Conservation (phyloP, 805 yeast genomes). For the Starmerella bacillaris region DNA sequence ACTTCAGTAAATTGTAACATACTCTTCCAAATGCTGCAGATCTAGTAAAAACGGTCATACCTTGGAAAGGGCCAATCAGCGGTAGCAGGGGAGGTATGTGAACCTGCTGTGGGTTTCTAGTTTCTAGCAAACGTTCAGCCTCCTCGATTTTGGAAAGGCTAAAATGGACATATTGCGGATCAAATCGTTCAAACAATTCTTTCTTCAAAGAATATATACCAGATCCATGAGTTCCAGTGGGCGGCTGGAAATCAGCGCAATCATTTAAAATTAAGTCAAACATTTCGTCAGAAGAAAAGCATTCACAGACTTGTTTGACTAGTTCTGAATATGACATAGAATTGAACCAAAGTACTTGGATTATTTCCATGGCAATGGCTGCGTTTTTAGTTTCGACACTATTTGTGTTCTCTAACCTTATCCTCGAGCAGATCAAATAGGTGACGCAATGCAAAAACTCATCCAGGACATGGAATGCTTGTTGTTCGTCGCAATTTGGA, state of each 20-base stretch:
- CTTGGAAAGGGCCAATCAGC: constrained; percentile 21
- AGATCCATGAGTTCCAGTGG: constrained; percentile 37
- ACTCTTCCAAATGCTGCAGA: constrained; percentile 18
- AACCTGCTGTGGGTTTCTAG: constrained; percentile 32
- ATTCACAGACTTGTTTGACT: constrained; percentile 54
- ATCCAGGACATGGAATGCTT: constrained; percentile 49
- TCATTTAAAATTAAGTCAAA: constrained; percentile 46
- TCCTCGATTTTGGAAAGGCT: constrained; percentile 67
- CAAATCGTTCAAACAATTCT: constrained; percentile 35
- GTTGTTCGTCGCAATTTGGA: constrained; percentile 22
- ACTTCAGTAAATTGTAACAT: constrained; percentile 9
- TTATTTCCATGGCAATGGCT: constrained; percentile 49
- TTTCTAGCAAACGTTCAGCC: constrained; percentile 48
- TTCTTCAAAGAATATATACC: constrained; percentile 55
- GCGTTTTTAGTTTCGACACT: constrained; percentile 32
- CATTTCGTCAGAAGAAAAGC: constrained; percentile 47
- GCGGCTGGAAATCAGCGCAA: constrained; percentile 45
- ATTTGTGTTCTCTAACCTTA: constrained; percentile 34
- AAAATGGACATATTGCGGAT: constrained; percentile 70
- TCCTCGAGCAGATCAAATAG: constrained; percentile 48
- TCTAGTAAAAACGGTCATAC: constrained; percentile 19
- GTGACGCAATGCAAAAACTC: constrained; percentile 58
- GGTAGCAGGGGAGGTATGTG: constrained; percentile 34
- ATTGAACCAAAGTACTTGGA: constrained; percentile 66
- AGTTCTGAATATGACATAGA: constrained; percentile 56